Conservation (phyloP, 352 stramenopile genomes). For the Pythium coloratum region DNA sequence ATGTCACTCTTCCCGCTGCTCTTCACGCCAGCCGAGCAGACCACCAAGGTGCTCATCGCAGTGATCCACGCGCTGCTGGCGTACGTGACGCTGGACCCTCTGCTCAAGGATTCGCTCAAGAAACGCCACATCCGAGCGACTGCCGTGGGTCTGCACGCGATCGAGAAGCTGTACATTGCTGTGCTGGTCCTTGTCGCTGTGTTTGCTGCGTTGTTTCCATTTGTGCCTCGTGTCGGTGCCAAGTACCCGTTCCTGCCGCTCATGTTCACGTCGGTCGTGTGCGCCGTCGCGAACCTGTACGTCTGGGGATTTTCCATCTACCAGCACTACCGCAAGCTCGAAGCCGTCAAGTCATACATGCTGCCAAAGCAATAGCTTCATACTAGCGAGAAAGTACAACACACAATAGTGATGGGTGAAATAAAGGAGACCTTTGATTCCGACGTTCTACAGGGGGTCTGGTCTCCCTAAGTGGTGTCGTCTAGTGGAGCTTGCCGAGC, state of each 20-base stretch:
- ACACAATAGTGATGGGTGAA: not conserved
- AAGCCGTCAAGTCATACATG: conserved; percentile 70
- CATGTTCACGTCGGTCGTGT: conserved; percentile 75
- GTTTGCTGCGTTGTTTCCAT: conserved; percentile 53
- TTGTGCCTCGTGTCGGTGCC: conserved; percentile 42
- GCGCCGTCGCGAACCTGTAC: conserved; percentile 76
- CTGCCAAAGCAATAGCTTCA: conserved; percentile 15
- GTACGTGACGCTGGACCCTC: conserved; percentile 58
- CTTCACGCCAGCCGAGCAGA: conserved; percentile 79
- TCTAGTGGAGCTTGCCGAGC: conserved; percentile 69
- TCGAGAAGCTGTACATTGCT: conserved; percentile 60
- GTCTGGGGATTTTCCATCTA: conserved; percentile 64
- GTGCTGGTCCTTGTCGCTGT: conserved; percentile 37
- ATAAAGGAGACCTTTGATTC: not conserved
- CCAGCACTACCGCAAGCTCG: conserved; percentile 68
- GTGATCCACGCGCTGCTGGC: conserved; percentile 58
- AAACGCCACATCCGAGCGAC: conserved; percentile 65
- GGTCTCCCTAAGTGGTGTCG: not conserved
- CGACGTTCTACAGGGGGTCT: not conserved
- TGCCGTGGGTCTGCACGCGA: conserved; percentile 48
- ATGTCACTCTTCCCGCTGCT: conserved; percentile 86
- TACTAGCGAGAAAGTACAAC: not conserved
- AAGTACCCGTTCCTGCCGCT: conserved; percentile 77
- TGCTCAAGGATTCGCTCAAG: conserved; percentile 75
- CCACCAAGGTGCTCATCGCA: conserved; percentile 74